Conservation (phyloP, 139 green algal species). For the Chlorella sp. region DNA sequence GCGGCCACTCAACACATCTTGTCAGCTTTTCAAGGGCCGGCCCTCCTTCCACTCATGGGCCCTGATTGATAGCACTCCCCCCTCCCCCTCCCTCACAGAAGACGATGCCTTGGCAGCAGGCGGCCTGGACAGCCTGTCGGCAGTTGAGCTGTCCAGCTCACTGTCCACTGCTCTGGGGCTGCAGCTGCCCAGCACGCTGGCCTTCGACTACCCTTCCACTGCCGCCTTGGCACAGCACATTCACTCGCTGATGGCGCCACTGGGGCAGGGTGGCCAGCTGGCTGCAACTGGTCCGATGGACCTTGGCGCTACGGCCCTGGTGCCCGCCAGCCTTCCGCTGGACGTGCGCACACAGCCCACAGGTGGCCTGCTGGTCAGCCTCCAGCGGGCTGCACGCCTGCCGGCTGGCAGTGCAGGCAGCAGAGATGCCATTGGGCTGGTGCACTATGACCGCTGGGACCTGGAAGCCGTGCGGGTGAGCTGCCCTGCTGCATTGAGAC, state of each 20-base stretch:
- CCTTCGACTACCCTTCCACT: slow-evolving; percentile 71
- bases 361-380: too few species aligned
- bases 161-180: slow-evolving; percentile 56
- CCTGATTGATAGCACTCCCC: too few species aligned
- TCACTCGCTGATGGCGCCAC: neutral
- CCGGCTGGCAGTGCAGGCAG: neutral
- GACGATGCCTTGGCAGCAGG: neutral
- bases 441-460: slow-evolving; percentile 15
- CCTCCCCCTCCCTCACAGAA: neutral
- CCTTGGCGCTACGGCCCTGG: too few species aligned
- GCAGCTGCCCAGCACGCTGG: slow-evolving; percentile 60
- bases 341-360: too few species aligned
- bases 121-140: slow-evolving; percentile 70
- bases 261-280: too few species aligned
- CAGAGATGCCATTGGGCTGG: neutral
- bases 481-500: neutral
- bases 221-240: neutral
- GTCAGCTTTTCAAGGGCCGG: too few species aligned
- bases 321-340: too few species aligned
- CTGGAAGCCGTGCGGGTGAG: neutral
- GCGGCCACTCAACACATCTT: too few species aligned
- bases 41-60: too few species aligned
- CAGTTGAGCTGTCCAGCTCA: slow-evolving; percentile 77
- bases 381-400: neutral
- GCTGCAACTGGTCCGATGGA: too few species aligned